Conservation (phyloP, 192 early-diverging fungal genomes). For the Chytriomyces sp. region DNA sequence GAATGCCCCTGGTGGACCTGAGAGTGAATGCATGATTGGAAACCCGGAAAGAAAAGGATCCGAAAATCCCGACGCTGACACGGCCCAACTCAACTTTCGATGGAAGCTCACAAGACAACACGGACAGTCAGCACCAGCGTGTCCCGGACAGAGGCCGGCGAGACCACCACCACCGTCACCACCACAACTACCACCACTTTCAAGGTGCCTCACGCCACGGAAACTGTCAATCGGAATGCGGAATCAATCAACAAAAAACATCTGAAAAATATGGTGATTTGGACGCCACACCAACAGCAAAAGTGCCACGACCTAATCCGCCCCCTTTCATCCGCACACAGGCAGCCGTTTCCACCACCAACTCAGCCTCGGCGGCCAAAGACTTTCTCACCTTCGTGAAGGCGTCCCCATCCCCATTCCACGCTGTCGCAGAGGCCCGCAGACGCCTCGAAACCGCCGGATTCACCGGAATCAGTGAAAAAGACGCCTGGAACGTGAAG, state of each 20-base stretch:
- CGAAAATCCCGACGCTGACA: too few relatives aligned
- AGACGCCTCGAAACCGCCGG: constrained; percentile 74
- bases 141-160: neutral
- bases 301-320: neutral
- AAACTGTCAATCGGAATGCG: neutral
- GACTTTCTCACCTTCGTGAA: constrained; percentile 91
- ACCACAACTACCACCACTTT: neutral
- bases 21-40: too few relatives aligned
- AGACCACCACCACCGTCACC: neutral
- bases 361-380: constrained; percentile 34
- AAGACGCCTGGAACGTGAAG: constrained; percentile 69
- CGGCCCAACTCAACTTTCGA: too few relatives aligned
- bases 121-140: neutral
- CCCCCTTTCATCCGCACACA: neutral
- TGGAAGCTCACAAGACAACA: neutral
- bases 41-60: too few relatives aligned
- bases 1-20: too few relatives aligned
- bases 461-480: constrained; percentile 89
- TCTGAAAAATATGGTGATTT: neutral
- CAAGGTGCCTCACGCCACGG: neutral
- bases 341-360: neutral
- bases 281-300: neutral
- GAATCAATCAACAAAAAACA: constrained; percentile 1
- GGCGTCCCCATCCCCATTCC: constrained; percentile 93
- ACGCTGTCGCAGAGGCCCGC: constrained; percentile 84